phyloP scores from a whole-genome alignment of 1,139 yeast species.

The Candida labiduridarum region DNA sequence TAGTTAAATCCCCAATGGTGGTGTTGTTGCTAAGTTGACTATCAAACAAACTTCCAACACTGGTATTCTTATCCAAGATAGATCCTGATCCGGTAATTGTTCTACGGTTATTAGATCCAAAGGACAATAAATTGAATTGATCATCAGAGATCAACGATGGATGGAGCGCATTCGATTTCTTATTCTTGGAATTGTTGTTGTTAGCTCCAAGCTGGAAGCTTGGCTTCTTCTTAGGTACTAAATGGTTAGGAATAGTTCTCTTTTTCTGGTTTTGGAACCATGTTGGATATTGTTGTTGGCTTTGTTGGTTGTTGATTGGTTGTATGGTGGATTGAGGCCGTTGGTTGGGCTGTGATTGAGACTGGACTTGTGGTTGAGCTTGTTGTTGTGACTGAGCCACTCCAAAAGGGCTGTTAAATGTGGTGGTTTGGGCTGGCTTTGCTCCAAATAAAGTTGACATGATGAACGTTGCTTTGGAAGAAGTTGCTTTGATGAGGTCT shows the following conservation, averaged over 20 bases:
- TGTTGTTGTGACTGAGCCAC: conserved; percentile 3
- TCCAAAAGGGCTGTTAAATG: background rate
- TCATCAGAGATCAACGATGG: conserved; percentile 17
- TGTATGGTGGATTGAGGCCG: background rate
- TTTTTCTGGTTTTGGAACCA: conserved; percentile 61
- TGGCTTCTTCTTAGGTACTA: conserved; percentile 46
- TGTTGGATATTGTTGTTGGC: conserved; percentile 29
- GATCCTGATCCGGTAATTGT: conserved; percentile 12
- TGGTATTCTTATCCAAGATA: conserved; percentile 12
- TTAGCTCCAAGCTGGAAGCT: conserved; percentile 40
- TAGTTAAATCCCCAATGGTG: conserved; percentile 26
- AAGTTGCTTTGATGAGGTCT: background rate
- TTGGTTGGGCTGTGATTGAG: conserved; percentile 5
- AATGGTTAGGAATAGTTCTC: conserved; percentile 60
- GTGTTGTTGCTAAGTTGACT: conserved; percentile 12
- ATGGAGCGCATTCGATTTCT: conserved; percentile 9
- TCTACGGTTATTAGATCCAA: conserved; percentile 32
- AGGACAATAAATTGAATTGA: conserved; percentile 42
- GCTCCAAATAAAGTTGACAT: conserved; percentile 12
- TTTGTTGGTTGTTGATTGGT: conserved; percentile 4
- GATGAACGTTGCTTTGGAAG: background rate
- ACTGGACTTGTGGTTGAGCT: conserved; percentile 4
- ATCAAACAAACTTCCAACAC: conserved; percentile 17
- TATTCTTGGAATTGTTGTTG: conserved; percentile 12
- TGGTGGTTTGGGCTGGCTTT: conserved; percentile 7